Conservation (phyloP, 1,139 yeast genomes). For the Candida tunisiensis region DNA sequence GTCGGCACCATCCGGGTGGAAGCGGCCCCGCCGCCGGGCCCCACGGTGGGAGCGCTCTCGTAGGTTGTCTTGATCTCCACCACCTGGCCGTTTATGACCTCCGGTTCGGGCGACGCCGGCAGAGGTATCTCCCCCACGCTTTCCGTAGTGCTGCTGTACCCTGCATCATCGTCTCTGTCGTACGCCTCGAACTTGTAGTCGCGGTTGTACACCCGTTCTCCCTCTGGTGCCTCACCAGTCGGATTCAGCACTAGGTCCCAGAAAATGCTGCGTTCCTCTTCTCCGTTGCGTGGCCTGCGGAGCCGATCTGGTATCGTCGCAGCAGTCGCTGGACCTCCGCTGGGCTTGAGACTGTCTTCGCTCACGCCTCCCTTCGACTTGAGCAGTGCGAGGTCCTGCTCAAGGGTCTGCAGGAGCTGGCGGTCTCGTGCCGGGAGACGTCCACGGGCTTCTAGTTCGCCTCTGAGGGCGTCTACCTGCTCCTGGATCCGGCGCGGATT, state of each 20-base stretch:
- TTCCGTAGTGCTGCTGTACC: too few relatives aligned
- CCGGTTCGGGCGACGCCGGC: too few relatives aligned
- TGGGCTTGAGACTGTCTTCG: conserved; percentile 1
- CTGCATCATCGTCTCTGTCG: conserved; percentile 8
- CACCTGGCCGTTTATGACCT: too few relatives aligned
- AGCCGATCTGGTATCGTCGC: conserved; percentile 2
- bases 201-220: conserved; percentile 5
- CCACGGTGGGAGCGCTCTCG: too few relatives aligned
- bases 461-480: too few relatives aligned
- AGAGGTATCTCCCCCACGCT: too few relatives aligned
- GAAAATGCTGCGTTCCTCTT: conserved; percentile 10
- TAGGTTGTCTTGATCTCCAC: too few relatives aligned
- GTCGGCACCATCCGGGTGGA: too few relatives aligned
- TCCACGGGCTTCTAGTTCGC: too few relatives aligned
- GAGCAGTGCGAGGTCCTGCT: conserved; percentile 9
- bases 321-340: conserved; percentile 1
- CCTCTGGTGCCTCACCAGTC: conserved; percentile 12
- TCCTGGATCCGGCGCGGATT: too few relatives aligned
- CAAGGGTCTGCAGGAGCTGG: conserved; percentile 8
- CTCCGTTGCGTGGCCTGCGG: conserved; percentile 3
- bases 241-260: conserved; percentile 15
- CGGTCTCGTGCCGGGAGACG: conserved; percentile 5
- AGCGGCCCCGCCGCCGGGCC: too few relatives aligned
- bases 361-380: conserved; percentile 11
- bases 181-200: conserved; percentile 1